Percentiles rank a stretch among this genome's conserved stretches.
phyloP scores from a whole-genome alignment of 75 land plant genomes.

The Chamaecyparis obtusa region DNA sequence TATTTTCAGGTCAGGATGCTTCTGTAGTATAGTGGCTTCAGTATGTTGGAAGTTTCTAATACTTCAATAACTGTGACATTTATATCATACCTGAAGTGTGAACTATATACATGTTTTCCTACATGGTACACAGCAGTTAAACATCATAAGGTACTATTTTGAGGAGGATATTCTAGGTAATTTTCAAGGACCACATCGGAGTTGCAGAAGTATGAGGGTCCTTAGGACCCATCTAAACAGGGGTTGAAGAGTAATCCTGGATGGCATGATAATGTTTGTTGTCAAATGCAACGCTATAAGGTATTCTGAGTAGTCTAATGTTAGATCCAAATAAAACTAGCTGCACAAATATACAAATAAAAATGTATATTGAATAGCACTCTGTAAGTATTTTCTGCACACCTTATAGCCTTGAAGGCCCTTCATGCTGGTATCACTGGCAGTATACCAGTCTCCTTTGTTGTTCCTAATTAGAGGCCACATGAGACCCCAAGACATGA shows the following conservation, averaged over 20 bases:
- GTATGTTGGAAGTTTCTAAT: background rate
- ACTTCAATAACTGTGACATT: background rate
- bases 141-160: background rate
- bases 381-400: background rate
- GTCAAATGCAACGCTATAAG: background rate
- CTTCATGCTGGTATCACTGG: slow-evolving; percentile 22
- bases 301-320: background rate
- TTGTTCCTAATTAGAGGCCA: slow-evolving; percentile 55
- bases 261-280: background rate
- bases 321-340: background rate
- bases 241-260: background rate
- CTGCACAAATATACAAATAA: background rate
- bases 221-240: background rate
- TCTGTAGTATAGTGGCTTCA: background rate
- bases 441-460: slow-evolving; percentile 60
- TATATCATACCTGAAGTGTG: background rate
- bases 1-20: background rate
- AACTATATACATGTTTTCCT: background rate
- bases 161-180: background rate
- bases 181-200: background rate
- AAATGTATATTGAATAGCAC: background rate
- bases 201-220: background rate
- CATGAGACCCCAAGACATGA: slow-evolving; percentile 75
- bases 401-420: slow-evolving; percentile 78
- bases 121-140: background rate